Evolutionary conservation across 495 filamentous ascomycete genomes (phyloP).

Genomic region (Penicillium cosmopolitanum): DNA sequence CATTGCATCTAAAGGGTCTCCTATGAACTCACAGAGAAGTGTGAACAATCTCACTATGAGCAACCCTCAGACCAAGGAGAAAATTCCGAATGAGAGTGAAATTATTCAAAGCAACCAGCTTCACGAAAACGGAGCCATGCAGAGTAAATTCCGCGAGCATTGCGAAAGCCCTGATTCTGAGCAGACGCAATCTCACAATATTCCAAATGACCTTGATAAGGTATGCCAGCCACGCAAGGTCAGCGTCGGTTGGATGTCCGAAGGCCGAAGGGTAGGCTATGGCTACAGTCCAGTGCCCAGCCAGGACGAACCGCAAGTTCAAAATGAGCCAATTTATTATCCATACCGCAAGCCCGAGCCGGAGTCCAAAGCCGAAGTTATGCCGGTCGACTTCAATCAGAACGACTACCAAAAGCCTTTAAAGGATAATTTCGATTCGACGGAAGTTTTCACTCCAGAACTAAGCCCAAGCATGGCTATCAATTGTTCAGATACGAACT

Average conservation of each 20-base stretch:
- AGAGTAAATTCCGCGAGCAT: slow-evolving; percentile 39
- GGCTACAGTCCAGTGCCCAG: slow-evolving; percentile 42
- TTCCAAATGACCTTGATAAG: slow-evolving; percentile 10
- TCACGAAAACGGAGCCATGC: background rate
- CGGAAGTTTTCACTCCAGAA: background rate
- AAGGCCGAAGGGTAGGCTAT: slow-evolving; percentile 47
- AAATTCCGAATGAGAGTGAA: background rate
- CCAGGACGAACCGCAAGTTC: slow-evolving; percentile 17
- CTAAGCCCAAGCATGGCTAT: background rate
- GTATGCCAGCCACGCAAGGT: slow-evolving; percentile 34
- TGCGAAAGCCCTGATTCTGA: slow-evolving; percentile 24
- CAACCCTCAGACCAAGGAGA: background rate
- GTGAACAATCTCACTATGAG: slow-evolving; percentile 3
- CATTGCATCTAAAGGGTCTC: slow-evolving; percentile 19
- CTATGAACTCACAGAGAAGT: background rate
- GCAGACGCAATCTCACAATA: background rate
- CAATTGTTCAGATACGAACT: background rate
- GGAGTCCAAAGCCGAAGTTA: background rate
- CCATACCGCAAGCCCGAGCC: background rate
- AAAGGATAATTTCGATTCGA: background rate
- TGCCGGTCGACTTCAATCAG: background rate
- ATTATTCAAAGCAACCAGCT: background rate
- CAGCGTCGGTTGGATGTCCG: slow-evolving; percentile 52
- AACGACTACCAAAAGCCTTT: background rate
- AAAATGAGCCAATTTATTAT: background rate